Percentiles rank a stretch among this genome's conserved stretches.
phyloP scores from a whole-genome alignment of 148 eudicot genomes.

The Cornus controversa region DNA sequence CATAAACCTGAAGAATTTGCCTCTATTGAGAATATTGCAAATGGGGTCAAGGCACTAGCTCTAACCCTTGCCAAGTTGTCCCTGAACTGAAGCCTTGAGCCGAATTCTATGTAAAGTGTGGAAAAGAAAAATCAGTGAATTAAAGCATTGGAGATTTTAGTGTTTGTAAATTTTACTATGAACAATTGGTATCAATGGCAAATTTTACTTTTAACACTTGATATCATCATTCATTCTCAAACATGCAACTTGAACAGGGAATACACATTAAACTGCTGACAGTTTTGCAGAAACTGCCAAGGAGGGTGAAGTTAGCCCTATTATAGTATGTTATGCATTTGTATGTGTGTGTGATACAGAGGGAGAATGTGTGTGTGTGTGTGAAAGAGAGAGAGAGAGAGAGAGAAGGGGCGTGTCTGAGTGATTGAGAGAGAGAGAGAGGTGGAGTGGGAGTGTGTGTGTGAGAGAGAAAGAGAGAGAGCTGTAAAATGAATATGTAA shows the following conservation, averaged over 20 bases:
- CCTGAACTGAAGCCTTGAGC: slow-evolving; percentile 25
- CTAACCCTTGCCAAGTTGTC: slow-evolving; percentile 76
- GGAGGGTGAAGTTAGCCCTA: no score
- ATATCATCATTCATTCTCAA: neutral
- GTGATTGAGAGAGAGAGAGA: neutral
- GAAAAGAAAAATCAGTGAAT: neutral
- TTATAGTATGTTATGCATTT: neutral
- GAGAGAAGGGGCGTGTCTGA: neutral
- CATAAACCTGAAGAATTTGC: slow-evolving; percentile 95
- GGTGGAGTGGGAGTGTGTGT: no score
- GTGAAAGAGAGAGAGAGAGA: neutral
- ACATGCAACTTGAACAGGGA: no score
- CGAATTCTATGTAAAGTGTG: neutral
- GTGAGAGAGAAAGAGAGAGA: neutral
- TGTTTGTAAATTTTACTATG: neutral
- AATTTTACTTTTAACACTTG: neutral
- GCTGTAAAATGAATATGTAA: neutral
- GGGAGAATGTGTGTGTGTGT: neutral
- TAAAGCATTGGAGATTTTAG: neutral
- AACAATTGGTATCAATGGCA: neutral
- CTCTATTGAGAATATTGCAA: slow-evolving; percentile 55
- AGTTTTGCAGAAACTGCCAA: neutral
- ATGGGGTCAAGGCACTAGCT: slow-evolving; percentile 87
- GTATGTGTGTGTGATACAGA: neutral
- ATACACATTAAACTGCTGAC: no score